Evolutionary conservation across 1,139 yeast genomes (phyloP), one percentile per base, ranked within the genome.

Genomic region (Kazachstania sp.): DNA sequence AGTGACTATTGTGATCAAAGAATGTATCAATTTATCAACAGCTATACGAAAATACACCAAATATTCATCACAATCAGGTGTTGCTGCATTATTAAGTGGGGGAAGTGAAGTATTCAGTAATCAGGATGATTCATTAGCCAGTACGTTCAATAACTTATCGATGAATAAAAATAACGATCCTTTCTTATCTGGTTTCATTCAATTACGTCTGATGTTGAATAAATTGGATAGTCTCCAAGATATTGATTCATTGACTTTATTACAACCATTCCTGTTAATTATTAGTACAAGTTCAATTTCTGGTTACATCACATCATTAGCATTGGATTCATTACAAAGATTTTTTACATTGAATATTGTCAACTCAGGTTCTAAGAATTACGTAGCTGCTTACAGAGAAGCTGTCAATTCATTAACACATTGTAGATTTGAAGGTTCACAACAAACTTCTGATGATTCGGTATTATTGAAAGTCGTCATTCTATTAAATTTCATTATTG

Each of bases 371-470:
- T 74, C 80, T 4, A 65, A 67, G 18, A 76, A 81, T 35, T 74
- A 86, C 37, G 79, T 67, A 47, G 73, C 46, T 46, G 67, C 62
- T 46, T 60, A 57, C 61, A 78, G 62, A 64, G 77, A 64, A 69
- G 74, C 68, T 51, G 77, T 83, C 28, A 77, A 86, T 16, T 84
- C 97, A 0, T 74, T 94, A 49, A 86, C 97, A 0, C 96, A 88
- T 61, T 92, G 98, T 66, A 78, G 96, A 36, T 94, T 92, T 63
- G 97, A 92, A 68, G 96, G 96, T 1, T 86, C 95, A 0, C 97
- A 90, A 61, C 95, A 88, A 63, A 78, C 83, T 39, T 83, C 90
- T 38, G 98, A 94, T 66, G 98, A 94, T 61, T 86, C 95, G 0
- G 94, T 94, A 4, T 70, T 94, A 46, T 72, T 90, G 46, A 86